Percentiles rank a stretch among this genome's conserved stretches.
phyloP scores from a whole-genome alignment of 139 green algal genomes.

The Chlamydomonas schloesseri region DNA sequence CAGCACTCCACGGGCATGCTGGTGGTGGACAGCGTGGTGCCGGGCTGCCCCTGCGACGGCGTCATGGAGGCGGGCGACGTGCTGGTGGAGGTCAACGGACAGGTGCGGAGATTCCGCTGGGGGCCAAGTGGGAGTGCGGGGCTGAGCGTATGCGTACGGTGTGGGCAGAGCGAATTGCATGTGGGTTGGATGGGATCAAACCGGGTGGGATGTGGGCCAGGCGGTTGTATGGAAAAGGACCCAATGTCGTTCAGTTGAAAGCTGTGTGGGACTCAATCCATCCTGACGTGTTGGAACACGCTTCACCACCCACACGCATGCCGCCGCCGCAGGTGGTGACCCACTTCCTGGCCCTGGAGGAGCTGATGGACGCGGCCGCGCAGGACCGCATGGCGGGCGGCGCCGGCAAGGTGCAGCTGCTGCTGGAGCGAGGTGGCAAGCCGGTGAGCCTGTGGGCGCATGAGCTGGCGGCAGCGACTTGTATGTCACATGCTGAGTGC shows the following conservation, averaged over 20 bases:
- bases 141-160: too few species aligned
- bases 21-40: conserved; percentile 89
- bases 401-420: conserved; percentile 53
- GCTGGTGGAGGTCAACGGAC: conserved; percentile 74
- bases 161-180: too few species aligned
- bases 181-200: too few species aligned
- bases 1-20: conserved; percentile 84
- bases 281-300: too few species aligned
- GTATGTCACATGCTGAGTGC: too few species aligned
- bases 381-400: conserved; percentile 7
- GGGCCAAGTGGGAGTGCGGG: too few species aligned
- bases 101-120: conserved; percentile 38
- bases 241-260: too few species aligned
- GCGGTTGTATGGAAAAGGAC: too few species aligned
- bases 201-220: too few species aligned
- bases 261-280: too few species aligned
- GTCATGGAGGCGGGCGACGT: conserved; percentile 90
- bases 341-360: conserved; percentile 88
- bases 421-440: conserved; percentile 75
- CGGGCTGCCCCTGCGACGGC: conserved; percentile 77
- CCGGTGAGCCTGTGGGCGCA: conserved; percentile 39
- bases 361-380: conserved; percentile 80
- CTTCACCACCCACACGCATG: too few species aligned
- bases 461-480: too few species aligned
- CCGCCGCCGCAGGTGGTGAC: conserved; percentile 66